Conservation (phyloP, 441 rosid genomes). For the Jatropha podagrica region DNA sequence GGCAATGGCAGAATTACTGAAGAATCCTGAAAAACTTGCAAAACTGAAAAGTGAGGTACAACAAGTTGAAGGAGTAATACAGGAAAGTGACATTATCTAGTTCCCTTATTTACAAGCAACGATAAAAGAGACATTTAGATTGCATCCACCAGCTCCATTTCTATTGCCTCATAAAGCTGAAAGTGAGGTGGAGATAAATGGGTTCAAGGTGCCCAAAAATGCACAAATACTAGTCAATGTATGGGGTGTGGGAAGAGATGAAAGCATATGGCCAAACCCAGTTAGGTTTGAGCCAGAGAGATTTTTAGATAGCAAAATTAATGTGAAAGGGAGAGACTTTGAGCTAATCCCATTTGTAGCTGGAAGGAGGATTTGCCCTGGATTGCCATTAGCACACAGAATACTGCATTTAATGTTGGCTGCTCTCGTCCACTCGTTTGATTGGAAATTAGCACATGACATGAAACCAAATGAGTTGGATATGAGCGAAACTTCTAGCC, state of each 20-base stretch:
- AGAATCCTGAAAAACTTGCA: neutral
- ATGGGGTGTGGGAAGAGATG: slow-evolving; percentile 53
- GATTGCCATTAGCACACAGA: slow-evolving; percentile 43
- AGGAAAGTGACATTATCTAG: neutral
- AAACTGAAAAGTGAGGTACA: neutral
- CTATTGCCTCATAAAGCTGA: neutral
- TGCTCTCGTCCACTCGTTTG: slow-evolving; percentile 15
- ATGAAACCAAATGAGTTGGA: slow-evolving; percentile 16
- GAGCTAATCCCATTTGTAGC: slow-evolving; percentile 30
- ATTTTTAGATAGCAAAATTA: slow-evolving; percentile 7
- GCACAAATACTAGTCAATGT: slow-evolving; percentile 43
- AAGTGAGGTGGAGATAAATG: slow-evolving; percentile 31
- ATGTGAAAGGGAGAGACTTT: slow-evolving; percentile 16
- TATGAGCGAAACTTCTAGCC: slow-evolving; percentile 20
- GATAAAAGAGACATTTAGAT: slow-evolving; percentile 39
- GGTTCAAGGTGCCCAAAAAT: slow-evolving; percentile 47
- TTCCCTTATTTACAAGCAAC: slow-evolving; percentile 45
- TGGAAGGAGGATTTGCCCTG: slow-evolving; percentile 34
- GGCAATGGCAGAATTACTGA: slow-evolving; percentile 10
- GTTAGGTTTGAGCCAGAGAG: neutral
- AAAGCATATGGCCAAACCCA: slow-evolving; percentile 34
- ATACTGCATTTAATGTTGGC: slow-evolving; percentile 18
- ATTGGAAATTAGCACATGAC: slow-evolving; percentile 17
- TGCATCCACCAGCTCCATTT: neutral
- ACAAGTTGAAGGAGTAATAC: too few relatives aligned